phyloP scores from a whole-genome alignment of 179 eudicot genomes.

The Nepenthes alata region DNA sequence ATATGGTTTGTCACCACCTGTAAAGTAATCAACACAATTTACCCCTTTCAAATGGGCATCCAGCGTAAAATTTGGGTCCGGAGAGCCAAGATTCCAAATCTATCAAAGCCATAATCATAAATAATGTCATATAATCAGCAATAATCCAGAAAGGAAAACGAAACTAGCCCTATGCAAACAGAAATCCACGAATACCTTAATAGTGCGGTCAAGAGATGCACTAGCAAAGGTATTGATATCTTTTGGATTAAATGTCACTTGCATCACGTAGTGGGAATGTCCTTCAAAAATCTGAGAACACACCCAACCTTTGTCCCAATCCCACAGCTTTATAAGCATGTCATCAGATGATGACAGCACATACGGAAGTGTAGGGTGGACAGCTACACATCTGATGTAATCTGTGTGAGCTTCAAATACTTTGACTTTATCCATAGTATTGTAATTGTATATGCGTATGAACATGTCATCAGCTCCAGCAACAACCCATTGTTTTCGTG shows the following conservation, averaged over 20 bases:
- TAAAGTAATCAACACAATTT: slow-evolving; percentile 75
- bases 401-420: slow-evolving; percentile 89
- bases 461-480: slow-evolving; percentile 93
- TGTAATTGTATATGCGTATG: slow-evolving; percentile 84
- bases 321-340: slow-evolving; percentile 98
- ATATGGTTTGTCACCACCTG: slow-evolving; percentile 74
- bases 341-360: slow-evolving; percentile 91
- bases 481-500: slow-evolving; percentile 96
- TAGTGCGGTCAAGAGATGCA: slow-evolving; percentile 96
- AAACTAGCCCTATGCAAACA: background rate
- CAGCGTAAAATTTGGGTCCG: slow-evolving; percentile 71
- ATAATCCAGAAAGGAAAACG: background rate
- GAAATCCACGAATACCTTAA: slow-evolving; percentile 41
- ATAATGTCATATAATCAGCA: background rate
- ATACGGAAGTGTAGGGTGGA: slow-evolving; percentile 83
- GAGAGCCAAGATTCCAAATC: slow-evolving; percentile 89
- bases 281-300: slow-evolving; percentile 95
- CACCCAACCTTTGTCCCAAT: slow-evolving; percentile 89
- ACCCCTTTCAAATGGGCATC: slow-evolving; percentile 85
- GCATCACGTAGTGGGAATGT: slow-evolving; percentile 96
- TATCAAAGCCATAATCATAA: slow-evolving; percentile 10
- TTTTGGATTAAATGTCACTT: slow-evolving; percentile 93
- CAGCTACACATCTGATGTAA: slow-evolving; percentile 89
- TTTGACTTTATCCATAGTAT: slow-evolving; percentile 85
- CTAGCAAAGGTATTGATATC: slow-evolving; percentile 93